Conservation (phyloP, 371 early-diverging fungal species). For the Saksenaea vasiformis region DNA sequence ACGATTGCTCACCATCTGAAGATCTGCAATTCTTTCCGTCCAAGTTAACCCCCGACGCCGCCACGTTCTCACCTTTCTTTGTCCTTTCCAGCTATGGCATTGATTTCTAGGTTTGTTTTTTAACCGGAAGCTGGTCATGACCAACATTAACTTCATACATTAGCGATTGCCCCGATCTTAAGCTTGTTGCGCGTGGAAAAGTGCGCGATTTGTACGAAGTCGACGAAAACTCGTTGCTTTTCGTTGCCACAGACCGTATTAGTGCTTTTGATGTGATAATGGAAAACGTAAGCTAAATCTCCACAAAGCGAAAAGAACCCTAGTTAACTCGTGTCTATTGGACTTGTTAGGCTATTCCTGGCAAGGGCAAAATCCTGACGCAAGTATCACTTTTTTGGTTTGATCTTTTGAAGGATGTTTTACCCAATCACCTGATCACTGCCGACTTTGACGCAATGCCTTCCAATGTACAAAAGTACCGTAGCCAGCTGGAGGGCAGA, state of each 20-base stretch:
- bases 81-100: neutral
- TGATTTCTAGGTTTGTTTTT: neutral
- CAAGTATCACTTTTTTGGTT: conserved; percentile 96
- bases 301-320: neutral
- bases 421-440: conserved; percentile 95
- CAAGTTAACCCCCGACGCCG: neutral
- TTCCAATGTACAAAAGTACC: conserved; percentile 79
- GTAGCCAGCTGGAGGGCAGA: conserved; percentile 84
- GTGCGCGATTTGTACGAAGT: conserved; percentile 96
- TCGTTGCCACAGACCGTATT: conserved; percentile 97
- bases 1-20: conserved; percentile 1
- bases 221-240: conserved; percentile 83
- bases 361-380: conserved; percentile 96
- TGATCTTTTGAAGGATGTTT: conserved; percentile 75
- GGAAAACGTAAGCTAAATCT: conserved; percentile 81
- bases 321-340: neutral
- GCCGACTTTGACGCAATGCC: conserved; percentile 94
- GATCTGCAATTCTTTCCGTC: neutral
- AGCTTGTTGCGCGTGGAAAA: conserved; percentile 94
- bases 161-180: conserved; percentile 87
- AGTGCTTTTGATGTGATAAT: conserved; percentile 98
- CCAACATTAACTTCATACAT: neutral
- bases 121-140: neutral
- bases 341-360: conserved; percentile 76
- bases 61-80: neutral